phyloP scores from a whole-genome alignment of 306 rosid species.

The Cyamopsis tetragonoloba region DNA sequence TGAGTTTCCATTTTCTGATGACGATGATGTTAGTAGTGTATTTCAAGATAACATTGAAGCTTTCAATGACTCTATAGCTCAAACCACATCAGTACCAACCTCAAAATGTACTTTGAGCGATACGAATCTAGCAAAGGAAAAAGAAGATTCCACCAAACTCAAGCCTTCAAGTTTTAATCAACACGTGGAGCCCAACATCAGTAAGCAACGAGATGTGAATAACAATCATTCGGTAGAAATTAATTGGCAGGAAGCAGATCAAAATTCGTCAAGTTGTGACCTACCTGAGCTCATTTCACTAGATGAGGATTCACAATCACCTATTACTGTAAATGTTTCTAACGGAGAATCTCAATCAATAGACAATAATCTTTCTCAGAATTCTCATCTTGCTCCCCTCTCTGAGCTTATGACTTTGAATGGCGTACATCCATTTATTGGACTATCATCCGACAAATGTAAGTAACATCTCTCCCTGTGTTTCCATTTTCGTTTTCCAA shows the following conservation, averaged over 20 bases:
- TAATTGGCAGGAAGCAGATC: conserved; percentile 34
- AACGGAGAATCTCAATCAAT: conserved; percentile 30
- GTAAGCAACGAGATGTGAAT: conserved; percentile 22
- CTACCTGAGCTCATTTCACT: conserved; percentile 45
- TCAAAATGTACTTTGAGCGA: conserved; percentile 23
- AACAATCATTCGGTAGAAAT: conserved; percentile 28
- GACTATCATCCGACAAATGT: conserved; percentile 39
- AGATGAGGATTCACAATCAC: conserved; percentile 35
- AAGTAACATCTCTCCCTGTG: conserved; percentile 15
- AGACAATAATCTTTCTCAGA: conserved; percentile 28
- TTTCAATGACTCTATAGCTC: conserved; percentile 24
- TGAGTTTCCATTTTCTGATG: conserved; percentile 55
- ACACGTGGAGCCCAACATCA: conserved; percentile 32
- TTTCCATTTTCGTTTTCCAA: background rate
- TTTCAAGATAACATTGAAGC: conserved; percentile 30
- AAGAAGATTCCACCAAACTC: conserved; percentile 7
- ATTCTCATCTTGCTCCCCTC: conserved; percentile 23
- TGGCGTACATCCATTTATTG: conserved; percentile 2
- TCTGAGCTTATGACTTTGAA: conserved; percentile 29
- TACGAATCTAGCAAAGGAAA: conserved; percentile 29
- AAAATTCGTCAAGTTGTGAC: conserved; percentile 31
- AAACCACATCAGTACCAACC: conserved; percentile 23
- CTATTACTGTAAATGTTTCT: conserved; percentile 20
- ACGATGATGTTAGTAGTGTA: conserved; percentile 38
- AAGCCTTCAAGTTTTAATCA: conserved; percentile 40